phyloP scores from a whole-genome alignment of 805 yeast species.

The Debaryomyces tyrocola region DNA sequence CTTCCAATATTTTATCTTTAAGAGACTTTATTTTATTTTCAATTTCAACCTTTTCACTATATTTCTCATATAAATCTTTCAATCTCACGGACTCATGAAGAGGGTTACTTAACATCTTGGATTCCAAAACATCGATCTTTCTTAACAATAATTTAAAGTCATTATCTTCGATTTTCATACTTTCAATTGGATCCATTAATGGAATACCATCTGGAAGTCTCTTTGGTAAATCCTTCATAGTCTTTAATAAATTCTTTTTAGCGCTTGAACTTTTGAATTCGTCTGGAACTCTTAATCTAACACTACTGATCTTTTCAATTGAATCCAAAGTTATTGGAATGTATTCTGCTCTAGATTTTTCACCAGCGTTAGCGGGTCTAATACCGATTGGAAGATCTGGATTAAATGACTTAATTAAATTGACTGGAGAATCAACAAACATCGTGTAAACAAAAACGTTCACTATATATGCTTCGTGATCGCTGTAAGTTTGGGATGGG shows the following conservation, averaged over 20 bases:
- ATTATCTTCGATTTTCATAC: conserved; percentile 87
- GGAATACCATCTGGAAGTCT: conserved; percentile 92
- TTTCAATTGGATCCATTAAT: conserved; percentile 83
- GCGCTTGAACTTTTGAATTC: conserved; percentile 56
- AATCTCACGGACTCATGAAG: conserved; percentile 61
- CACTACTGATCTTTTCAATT: conserved; percentile 70
- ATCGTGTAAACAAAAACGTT: conserved; percentile 77
- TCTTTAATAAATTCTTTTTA: conserved; percentile 64
- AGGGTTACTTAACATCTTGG: conserved; percentile 71
- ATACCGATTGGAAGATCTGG: conserved; percentile 87
- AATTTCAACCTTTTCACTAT: conserved; percentile 61
- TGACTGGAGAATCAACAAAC: conserved; percentile 83
- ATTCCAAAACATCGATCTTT: conserved; percentile 80
- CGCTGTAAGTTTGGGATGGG: conserved; percentile 59
- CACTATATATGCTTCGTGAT: conserved; percentile 87
- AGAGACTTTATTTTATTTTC: conserved; percentile 57
- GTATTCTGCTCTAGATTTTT: conserved; percentile 68
- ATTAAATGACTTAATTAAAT: conserved; percentile 71
- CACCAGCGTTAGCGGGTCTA: conserved; percentile 76
- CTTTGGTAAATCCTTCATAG: conserved; percentile 75
- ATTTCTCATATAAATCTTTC: conserved; percentile 61
- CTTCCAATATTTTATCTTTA: conserved; percentile 69
- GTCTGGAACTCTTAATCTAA: conserved; percentile 81
- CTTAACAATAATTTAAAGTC: conserved; percentile 70
- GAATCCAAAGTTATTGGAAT: conserved; percentile 85